Evolutionary conservation across 179 eudicot species (phyloP), one percentile per base, ranked within the genome.

Genomic region (Amaranthus tricolor): DNA sequence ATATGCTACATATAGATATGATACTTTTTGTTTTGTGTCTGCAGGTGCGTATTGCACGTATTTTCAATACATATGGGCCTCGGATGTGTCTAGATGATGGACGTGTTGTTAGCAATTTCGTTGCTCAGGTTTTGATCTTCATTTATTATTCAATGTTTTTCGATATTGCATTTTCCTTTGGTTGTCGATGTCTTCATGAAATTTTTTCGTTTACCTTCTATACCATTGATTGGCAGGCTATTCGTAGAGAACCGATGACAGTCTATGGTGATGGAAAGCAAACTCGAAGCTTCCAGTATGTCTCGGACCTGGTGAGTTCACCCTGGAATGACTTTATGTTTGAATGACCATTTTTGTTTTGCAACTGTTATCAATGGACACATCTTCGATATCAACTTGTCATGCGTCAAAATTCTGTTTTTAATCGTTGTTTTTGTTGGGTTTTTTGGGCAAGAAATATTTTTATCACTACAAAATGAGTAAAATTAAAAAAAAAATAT

Each of bases 41-140:
- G 64, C 84, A 93, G 98, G 98, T 93, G 58, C 87, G 98, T 80
- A 94, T 94, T 81, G 98, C 98, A 62, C 87, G 98, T 90, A 94
- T 94, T 72, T 94, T 94, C 76, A 94, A 94, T 80, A 94, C 98
- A 0, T 94, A 94, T 66, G 98, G 98, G 6, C 98, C 98, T 51
- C 82, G 98, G 61, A 94, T 94, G 98, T 94, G 97, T 85, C 88
- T 94, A 9, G 98, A 94, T 68, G 98, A 94, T 82, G 98, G 98
- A 8, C 97, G 98, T 72, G 98, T 94, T 70, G 98, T 94, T 62
- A 92, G 98, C 82, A 94, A 94, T 82, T 94, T 94, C 76, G 98
- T 94, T 72, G 98, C 98, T 44, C 98, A 93, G 98, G 98, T 91
- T 75, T 64, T 19, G 70, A 48, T 66, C 69, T 9, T n/a, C 11